Evolutionary conservation across 345 rosid species (phyloP).

Genomic region (Murraya paniculata): DNA sequence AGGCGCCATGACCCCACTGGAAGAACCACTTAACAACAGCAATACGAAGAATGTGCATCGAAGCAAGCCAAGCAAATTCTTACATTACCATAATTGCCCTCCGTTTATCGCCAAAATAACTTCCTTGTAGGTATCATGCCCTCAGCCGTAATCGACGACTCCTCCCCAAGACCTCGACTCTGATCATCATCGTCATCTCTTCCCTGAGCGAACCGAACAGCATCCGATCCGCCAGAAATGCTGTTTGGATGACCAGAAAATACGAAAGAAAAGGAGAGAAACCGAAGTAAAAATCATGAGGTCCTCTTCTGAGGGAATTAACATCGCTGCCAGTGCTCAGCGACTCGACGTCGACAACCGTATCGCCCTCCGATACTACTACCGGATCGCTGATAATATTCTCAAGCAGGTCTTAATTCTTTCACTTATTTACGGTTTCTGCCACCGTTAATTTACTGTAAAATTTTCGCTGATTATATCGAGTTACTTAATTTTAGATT

Average conservation of each 20-base stretch:
- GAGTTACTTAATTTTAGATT: background rate
- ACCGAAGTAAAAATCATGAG: constrained; percentile 42
- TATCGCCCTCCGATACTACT: constrained; percentile 74
- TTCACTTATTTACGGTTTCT: background rate
- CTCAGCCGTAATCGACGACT: constrained; percentile 38
- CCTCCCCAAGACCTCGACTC: constrained; percentile 7
- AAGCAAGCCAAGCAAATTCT: background rate
- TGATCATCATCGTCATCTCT: constrained; percentile 20
- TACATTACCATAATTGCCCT: constrained; percentile 30
- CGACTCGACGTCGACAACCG: constrained; percentile 78
- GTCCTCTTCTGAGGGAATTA: constrained; percentile 53
- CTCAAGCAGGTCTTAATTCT: constrained; percentile 71
- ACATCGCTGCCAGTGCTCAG: constrained; percentile 72
- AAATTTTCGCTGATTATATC: background rate
- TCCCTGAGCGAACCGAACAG: background rate
- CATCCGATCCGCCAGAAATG: constrained; percentile 15
- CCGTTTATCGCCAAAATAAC: constrained; percentile 18
- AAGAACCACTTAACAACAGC: background rate
- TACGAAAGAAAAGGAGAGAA: background rate
- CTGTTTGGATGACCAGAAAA: constrained; percentile 24
- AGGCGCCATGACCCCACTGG: background rate
- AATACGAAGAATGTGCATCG: background rate
- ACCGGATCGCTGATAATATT: constrained; percentile 85
- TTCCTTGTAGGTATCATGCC: constrained; percentile 4
- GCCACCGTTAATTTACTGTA: background rate